Base-by-base conservation (phyloP, 192 early-diverging fungal species). In the Podila minutissima region DNA sequence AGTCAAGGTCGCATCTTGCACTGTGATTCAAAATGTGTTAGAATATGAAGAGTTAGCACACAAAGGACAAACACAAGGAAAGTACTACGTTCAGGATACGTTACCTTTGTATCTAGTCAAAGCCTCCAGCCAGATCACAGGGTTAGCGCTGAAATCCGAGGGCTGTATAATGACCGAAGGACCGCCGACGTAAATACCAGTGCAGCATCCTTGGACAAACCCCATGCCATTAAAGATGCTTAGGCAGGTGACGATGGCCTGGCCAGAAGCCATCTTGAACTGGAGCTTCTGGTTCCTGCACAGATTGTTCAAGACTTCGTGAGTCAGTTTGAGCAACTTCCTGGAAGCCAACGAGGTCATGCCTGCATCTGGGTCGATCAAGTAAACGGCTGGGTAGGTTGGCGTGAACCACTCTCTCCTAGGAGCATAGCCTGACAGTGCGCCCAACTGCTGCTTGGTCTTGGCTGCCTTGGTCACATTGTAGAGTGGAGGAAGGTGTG, bases 401-500 rank as follows among this genome's bases (percentile, higher is more conserved):
- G 89, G 74, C 20, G 65, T 72, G 3, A 87, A 69, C 90, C 90
- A 93, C 66, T 92, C 89, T 33, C 84, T 84, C 33, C 74, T 64
- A 29, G 88, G 81, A 10, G 82, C 78, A 61, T 89, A 87, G 22
- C 86, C 87, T 64, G 87, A 89, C 31, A 89, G 85, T 8, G 87
- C 84, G 24, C 88, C 72, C 38, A 92, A 63, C 15, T 75, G 67
- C 59, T 90, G 86, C 35, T 87, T 81, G 37, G 83, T 75, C 75
- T 94, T 94, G n/a, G 92, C 69, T 0, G 89, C 87, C 70, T 92
- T 93, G 72, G 78, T 82, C 50, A 92, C 67, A 59, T 90, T 88
- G 59, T 88, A 74, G 33, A 89, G 64, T 0, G 83, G 61, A 17
- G 94, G 93, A 67, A 95, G 85, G 19, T 74, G 72, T 4, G 72